Evolutionary conservation across 257 asterid genomes (phyloP).

Genomic region (Nicotiana paniculata): DNA sequence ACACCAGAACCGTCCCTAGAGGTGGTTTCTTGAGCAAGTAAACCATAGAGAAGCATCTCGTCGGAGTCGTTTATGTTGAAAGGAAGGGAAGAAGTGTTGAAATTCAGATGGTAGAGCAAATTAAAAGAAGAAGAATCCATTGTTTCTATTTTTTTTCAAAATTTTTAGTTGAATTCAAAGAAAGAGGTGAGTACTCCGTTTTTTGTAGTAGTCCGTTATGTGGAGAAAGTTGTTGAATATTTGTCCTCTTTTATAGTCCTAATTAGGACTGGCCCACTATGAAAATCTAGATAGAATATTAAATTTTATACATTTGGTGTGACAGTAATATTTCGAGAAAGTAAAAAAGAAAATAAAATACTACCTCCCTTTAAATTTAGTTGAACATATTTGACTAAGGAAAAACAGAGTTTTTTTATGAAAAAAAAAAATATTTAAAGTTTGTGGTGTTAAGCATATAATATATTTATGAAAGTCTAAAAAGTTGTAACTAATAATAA

Average conservation of each 20-base stretch:
- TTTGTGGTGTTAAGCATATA: no score
- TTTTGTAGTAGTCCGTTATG: not conserved
- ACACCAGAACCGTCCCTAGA: conserved; percentile 27
- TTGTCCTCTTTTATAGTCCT: conserved; percentile 21
- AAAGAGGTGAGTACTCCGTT: not conserved
- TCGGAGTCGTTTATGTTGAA: conserved; percentile 41
- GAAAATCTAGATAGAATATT: not conserved
- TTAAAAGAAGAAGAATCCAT: conserved; percentile 20
- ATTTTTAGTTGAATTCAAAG: not conserved
- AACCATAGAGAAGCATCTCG: conserved; percentile 41
- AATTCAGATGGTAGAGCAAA: conserved; percentile 6
- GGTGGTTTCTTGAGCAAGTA: conserved; percentile 22
- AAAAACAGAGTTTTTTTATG: no score
- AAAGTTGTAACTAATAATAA: no score
- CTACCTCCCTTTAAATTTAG: not conserved
- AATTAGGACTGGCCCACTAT: not conserved
- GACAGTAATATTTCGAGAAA: no score
- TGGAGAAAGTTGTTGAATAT: not conserved
- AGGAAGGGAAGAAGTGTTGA: conserved; percentile 24
- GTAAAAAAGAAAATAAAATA: no score
- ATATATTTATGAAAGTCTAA: no score
- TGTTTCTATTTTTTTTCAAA: not conserved
- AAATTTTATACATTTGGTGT: no score
- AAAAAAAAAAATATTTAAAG: no score
- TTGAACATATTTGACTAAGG: no score